These are phyloP conservation scores for Paracamarosporium sp. DNA, from an alignment of 2,329 filamentous ascomycete genomes.

Conservation along the genomic window DNA sequence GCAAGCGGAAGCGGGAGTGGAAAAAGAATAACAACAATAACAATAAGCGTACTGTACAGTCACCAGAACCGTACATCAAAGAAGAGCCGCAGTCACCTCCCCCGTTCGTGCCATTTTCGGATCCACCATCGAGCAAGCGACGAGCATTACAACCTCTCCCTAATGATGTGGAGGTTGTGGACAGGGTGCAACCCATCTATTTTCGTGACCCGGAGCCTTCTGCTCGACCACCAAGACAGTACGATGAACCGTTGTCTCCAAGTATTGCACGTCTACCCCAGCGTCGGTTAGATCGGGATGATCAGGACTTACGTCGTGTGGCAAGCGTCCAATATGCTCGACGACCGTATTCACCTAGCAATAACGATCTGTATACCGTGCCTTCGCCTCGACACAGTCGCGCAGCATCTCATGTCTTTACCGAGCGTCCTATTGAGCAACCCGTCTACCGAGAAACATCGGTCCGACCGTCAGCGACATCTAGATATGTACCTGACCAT, in stretches of 20 bases:
- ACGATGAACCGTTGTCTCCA: conserved; percentile 49
- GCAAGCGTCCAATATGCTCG: conserved; percentile 57
- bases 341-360: conserved; percentile 49
- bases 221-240: conserved; percentile 50
- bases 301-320: conserved; percentile 55
- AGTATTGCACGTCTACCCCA: conserved; percentile 47
- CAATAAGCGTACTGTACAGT: conserved; percentile 39
- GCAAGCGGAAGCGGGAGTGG: conserved; percentile 59
- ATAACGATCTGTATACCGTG: conserved; percentile 46
- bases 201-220: conserved; percentile 46
- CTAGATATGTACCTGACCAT: conserved; percentile 51
- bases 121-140: conserved; percentile 48
- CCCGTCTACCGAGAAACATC: conserved; percentile 47
- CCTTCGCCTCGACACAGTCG: conserved; percentile 45
- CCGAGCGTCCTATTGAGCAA: conserved; percentile 45
- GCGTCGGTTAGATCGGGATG: conserved; percentile 49
- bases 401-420: conserved; percentile 51
- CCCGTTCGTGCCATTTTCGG: conserved; percentile 54
- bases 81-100: conserved; percentile 68
- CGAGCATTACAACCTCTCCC: conserved; percentile 45
- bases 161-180: conserved; percentile 47
- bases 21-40: conserved; percentile 46
- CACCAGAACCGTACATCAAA: conserved; percentile 63
- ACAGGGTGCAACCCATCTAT: conserved; percentile 55
- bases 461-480: conserved; percentile 42